Base-by-base conservation (phyloP, 176 grass and related monocot species). In the Cenchrus fungigraminus region DNA sequence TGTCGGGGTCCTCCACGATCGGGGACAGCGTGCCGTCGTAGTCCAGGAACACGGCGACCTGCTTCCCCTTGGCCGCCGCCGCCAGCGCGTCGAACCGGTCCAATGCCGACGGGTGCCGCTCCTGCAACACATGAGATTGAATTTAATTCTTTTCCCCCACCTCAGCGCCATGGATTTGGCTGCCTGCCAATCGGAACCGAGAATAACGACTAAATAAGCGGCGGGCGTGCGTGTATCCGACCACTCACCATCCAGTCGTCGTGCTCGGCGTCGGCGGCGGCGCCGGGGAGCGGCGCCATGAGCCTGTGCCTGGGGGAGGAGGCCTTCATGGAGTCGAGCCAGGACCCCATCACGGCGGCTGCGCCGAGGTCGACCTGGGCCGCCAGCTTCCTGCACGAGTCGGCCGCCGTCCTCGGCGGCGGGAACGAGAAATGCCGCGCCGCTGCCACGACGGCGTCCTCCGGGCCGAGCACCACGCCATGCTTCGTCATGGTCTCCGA, bases 21-120 rank as follows among this genome's bases (percentile, higher is more conserved):
- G 91, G 94, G 2, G 94, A 96, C 31, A 96, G 82, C 44, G 94
- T 96, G 65, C 94, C 94, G 60, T 96, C 94, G 82, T 96, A 96
- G 84, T 96, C 94, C 29, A 96, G 89, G 87, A 96, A 96, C 81
- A 96, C 75, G 5, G 82, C 94, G 31, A 93, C 78, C 76, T 78
- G 78, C 76, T 93, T 96, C 63, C 84, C 94, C 43, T 82, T 58
- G 19, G 91, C 90, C 32, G 89, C 67, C 51, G 83, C 86, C 49
- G 78, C 84, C 56, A 93, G 52, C 54, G 81, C 86, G 31, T 89
- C 83, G 86, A 96, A 91, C 45, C 57, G 79, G 2, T 42, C 63
- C 80, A 96, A 88, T 76, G 94, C 94, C 44, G 94, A 96, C 59
- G 94, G 94, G 58, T 96, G 84, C 28, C 85, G 78, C 73, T 83